Conservation (phyloP, 352 stramenopile species). For the Phytophthora megakarya region DNA sequence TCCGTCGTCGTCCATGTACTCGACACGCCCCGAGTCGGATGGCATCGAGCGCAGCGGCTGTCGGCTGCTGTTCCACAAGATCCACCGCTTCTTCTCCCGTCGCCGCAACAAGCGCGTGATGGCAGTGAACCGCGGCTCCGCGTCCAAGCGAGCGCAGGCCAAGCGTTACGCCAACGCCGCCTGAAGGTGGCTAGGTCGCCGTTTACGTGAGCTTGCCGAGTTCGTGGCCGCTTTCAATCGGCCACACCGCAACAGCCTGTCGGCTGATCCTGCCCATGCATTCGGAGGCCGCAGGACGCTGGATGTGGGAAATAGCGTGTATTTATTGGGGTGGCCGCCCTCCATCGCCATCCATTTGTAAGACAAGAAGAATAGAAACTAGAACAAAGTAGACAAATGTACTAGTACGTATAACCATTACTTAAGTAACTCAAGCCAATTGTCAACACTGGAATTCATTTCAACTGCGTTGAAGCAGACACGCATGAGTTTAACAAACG, state of each 20-base stretch:
- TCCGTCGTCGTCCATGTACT: conserved; percentile 35
- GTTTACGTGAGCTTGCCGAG: conserved; percentile 28
- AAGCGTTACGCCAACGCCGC: conserved; percentile 34
- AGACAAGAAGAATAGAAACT: conserved; percentile 19
- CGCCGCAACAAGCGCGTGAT: conserved; percentile 54
- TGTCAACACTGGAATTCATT: conserved; percentile 6
- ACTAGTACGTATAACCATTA: conserved; percentile 28
- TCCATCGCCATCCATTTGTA: conserved; percentile 36
- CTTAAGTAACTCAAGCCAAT: conserved; percentile 19
- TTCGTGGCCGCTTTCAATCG: conserved; percentile 25
- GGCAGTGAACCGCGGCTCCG: conserved; percentile 31
- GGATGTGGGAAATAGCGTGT: conserved; percentile 33
- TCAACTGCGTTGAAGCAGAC: too few relatives aligned
- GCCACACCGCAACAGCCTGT: conserved; percentile 36
- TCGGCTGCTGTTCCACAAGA: conserved; percentile 44
- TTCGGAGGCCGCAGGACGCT: conserved; percentile 26
- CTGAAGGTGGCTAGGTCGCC: conserved; percentile 47
- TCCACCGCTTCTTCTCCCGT: conserved; percentile 53
- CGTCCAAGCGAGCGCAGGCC: conserved; percentile 25
- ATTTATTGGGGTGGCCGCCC: conserved; percentile 45
- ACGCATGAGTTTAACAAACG: too few relatives aligned
- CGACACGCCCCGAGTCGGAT: conserved; percentile 29
- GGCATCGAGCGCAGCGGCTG: conserved; percentile 33
- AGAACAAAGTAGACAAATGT: conserved; percentile 26
- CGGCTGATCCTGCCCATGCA: conserved; percentile 29